Base-by-base conservation (phyloP, 805 yeast species). In the Teunomyces barrocoloradensis region DNA sequence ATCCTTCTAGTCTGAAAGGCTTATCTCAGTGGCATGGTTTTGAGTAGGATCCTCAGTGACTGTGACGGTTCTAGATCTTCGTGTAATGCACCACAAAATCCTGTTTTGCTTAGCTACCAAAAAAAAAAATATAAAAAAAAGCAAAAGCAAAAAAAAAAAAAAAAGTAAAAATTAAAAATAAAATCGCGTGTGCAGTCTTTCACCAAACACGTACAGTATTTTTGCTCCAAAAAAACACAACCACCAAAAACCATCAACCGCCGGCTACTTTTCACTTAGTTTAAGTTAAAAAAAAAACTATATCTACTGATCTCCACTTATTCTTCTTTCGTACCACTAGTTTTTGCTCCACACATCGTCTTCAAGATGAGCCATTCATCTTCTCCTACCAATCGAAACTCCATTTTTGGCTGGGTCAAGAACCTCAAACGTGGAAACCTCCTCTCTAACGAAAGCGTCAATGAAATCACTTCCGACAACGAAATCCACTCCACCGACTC, bases 391-490 rank as follows among this genome's bases (percentile, higher is more conserved):
- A 69, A 67, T 53, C 59, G 75, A 47, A 61, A 57, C 51, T 64
- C 73, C 21, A 63, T 73, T 27, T 64, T 73, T 51, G 78, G 76
- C 11, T 73, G 78, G 78, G 77, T 73, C 44, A 73, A 71, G 55
- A 69, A 64, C 53, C 61, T 73, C 52, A 73, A 73, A 54, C 60
- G 68, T 40, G 65, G 68, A 43, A 65, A 64, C 41, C 51, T 68
- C 30, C 51, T 64, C 45, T 68, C 72, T 45, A 68, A 60, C 50
- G 78, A 73, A 27, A 64, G 71, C 45, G 60, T 71, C 45, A 64
- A 72, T 51, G 75, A 71, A 47, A 53, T 52, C 39, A 50, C 51
- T 18, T 40, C 57, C 17, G 62, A 52, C 47, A 55, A 57, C 46
- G 59, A 60, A 32, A 36, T 50, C 17, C 51, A 45, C 13, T 47